These are phyloP conservation scores for Scedosporium dehoogii DNA, from an alignment of 2,329 filamentous ascomycete genomes.

Conservation along the genomic window DNA sequence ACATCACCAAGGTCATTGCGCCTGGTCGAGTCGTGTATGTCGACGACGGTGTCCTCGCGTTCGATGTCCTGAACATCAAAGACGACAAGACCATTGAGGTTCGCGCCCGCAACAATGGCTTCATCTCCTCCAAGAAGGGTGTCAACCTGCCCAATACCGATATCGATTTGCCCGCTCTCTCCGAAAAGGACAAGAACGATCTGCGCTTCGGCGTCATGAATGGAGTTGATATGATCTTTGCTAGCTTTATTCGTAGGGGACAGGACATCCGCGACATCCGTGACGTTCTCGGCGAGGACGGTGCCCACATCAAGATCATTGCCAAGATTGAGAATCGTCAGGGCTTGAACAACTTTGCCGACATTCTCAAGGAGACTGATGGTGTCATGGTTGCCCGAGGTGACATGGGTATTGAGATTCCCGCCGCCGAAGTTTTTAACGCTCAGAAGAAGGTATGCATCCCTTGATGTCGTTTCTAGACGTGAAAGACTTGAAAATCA, in stretches of 20 bases:
- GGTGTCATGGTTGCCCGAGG: slow-evolving; percentile 99
- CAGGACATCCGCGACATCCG: slow-evolving; percentile 92
- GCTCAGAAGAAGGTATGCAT: slow-evolving; percentile 7
- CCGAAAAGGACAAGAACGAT: slow-evolving; percentile 95
- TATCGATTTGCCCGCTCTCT: slow-evolving; percentile 92
- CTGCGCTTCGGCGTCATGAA: slow-evolving; percentile 96
- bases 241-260: slow-evolving; percentile 91
- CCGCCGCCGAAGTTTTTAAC: slow-evolving; percentile 71
- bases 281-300: slow-evolving; percentile 78
- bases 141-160: slow-evolving; percentile 99
- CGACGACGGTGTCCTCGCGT: slow-evolving; percentile 94
- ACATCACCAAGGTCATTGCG: slow-evolving; percentile 97
- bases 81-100: slow-evolving; percentile 84
- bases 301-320: slow-evolving; percentile 97
- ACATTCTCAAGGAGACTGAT: slow-evolving; percentile 92
- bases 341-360: slow-evolving; percentile 98
- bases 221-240: slow-evolving; percentile 97
- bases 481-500: neutral
- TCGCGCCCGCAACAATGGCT: slow-evolving; percentile 90
- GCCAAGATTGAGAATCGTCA: slow-evolving; percentile 99
- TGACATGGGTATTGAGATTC: slow-evolving; percentile 88
- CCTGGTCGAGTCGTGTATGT: slow-evolving; percentile 92
- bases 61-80: slow-evolving; percentile 79
- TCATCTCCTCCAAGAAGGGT: slow-evolving; percentile 97
- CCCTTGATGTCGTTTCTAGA: neutral